phyloP scores from a whole-genome alignment of 495 filamentous ascomycete species.

The Neurospora tetrasperma region DNA sequence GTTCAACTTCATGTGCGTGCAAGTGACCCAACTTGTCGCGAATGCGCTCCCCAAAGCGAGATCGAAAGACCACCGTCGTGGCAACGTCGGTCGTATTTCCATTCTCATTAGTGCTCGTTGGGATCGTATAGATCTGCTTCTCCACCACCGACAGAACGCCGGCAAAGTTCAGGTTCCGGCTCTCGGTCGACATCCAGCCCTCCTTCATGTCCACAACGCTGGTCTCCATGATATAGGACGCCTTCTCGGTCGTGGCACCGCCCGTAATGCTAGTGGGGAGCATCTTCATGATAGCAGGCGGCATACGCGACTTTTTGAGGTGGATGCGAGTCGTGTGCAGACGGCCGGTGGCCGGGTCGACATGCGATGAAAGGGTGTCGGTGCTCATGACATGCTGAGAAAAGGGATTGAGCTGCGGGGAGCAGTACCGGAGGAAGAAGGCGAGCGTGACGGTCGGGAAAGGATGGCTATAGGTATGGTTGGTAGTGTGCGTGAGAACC shows the following conservation, averaged over 20 bases:
- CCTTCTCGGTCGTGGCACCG: slow-evolving; percentile 61
- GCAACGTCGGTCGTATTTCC: slow-evolving; percentile 66
- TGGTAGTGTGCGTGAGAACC: slow-evolving; percentile 59
- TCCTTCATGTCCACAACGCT: slow-evolving; percentile 82
- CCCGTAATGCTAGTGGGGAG: slow-evolving; percentile 60
- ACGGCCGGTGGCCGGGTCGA: slow-evolving; percentile 69
- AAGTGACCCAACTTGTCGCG: slow-evolving; percentile 37
- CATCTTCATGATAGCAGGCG: slow-evolving; percentile 69
- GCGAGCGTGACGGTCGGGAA: slow-evolving; percentile 86
- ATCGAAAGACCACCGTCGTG: slow-evolving; percentile 77
- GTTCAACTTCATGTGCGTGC: slow-evolving; percentile 10
- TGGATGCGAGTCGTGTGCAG: slow-evolving; percentile 85
- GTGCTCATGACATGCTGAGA: slow-evolving; percentile 89
- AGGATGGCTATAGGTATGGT: slow-evolving; percentile 82
- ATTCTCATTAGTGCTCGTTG: slow-evolving; percentile 13
- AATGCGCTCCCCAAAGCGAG: slow-evolving; percentile 64
- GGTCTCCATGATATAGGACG: slow-evolving; percentile 83
- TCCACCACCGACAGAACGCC: slow-evolving; percentile 89
- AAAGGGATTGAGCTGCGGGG: slow-evolving; percentile 67
- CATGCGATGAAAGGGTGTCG: slow-evolving; percentile 80
- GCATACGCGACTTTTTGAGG: slow-evolving; percentile 86
- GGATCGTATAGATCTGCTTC: slow-evolving; percentile 62
- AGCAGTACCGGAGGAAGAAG: slow-evolving; percentile 96
- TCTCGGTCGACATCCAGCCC: slow-evolving; percentile 81
- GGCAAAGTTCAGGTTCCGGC: slow-evolving; percentile 78